These are phyloP conservation scores for Trichoderma sp. DNA, from an alignment of 2,329 filamentous ascomycete genomes.

Conservation along the genomic window DNA sequence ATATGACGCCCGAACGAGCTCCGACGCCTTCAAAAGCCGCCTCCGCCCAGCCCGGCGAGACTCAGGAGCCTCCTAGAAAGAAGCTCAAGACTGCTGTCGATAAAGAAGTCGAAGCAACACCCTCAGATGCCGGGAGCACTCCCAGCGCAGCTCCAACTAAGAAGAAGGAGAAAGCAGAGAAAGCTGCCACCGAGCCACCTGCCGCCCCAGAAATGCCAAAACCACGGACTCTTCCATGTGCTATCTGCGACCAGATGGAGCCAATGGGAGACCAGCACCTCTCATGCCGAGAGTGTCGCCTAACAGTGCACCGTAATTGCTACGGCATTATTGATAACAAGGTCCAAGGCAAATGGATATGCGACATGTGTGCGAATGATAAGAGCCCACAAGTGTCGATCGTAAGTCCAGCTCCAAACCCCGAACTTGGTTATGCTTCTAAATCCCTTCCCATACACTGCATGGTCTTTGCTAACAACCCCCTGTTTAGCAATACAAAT, in stretches of 20 bases:
- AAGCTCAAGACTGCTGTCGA: conserved; percentile 63
- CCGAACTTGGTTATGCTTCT: background rate
- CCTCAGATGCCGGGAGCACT: conserved; percentile 52
- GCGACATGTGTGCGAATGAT: conserved; percentile 95
- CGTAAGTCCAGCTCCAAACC: conserved; percentile 55
- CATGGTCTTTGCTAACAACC: conserved; percentile 32
- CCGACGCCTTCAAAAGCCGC: conserved; percentile 41
- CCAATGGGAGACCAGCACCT: conserved; percentile 72
- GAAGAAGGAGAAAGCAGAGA: conserved; percentile 68
- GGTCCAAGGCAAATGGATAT: conserved; percentile 80
- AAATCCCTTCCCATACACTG: background rate
- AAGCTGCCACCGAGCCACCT: conserved; percentile 58
- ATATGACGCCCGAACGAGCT: conserved; percentile 50
- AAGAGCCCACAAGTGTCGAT: conserved; percentile 92
- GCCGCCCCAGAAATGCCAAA: conserved; percentile 76
- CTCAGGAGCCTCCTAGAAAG: conserved; percentile 64
- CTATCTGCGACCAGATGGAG: conserved; percentile 77
- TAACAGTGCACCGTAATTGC: conserved; percentile 89
- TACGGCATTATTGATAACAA: conserved; percentile 82
- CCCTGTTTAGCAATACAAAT: conserved; percentile 74
- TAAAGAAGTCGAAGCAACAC: conserved; percentile 53
- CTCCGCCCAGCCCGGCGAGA: conserved; percentile 35
- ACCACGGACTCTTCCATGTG: conserved; percentile 78
- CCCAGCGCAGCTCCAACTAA: conserved; percentile 40
- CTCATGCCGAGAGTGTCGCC: conserved; percentile 82